Conservation (phyloP, 441 rosid genomes). For the Rhodomyrtus psidioides region DNA sequence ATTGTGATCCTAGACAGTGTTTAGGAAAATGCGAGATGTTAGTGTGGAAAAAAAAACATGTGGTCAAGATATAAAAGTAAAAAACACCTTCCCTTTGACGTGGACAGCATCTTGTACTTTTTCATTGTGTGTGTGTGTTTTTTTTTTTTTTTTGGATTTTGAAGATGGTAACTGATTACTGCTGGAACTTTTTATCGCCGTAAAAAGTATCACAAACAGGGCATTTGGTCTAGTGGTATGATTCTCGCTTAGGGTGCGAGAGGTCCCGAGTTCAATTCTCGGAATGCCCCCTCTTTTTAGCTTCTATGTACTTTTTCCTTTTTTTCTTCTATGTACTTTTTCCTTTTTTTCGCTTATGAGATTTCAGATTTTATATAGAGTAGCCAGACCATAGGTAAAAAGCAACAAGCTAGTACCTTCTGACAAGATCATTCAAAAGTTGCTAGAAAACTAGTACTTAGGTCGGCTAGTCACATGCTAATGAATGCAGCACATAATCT, state of each 20-base stretch:
- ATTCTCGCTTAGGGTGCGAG: slow-evolving; percentile 2
- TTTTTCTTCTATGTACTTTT: neutral
- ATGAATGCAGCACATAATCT: neutral
- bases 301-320: neutral
- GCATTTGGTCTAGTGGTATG: slow-evolving; percentile 4
- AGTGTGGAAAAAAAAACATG: neutral
- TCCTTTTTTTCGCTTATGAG: neutral
- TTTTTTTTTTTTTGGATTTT: neutral
- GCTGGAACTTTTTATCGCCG: neutral
- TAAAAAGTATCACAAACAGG: neutral
- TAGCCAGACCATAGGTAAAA: neutral
- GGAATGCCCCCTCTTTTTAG: neutral
- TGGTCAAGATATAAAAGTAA: neutral
- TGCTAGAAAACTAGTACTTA: neutral
- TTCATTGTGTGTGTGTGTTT: accelerated
- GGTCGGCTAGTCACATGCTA: neutral
- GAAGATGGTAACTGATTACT: neutral
- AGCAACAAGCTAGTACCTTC: neutral
- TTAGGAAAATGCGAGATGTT: neutral
- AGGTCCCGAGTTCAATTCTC: slow-evolving; percentile 3
- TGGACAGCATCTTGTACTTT: neutral
- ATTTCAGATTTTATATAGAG: neutral
- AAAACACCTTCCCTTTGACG: neutral
- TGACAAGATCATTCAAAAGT: neutral
- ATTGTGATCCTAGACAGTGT: neutral